phyloP scores from a whole-genome alignment of 495 filamentous ascomycete genomes.

The Neohortaea acidophila region DNA sequence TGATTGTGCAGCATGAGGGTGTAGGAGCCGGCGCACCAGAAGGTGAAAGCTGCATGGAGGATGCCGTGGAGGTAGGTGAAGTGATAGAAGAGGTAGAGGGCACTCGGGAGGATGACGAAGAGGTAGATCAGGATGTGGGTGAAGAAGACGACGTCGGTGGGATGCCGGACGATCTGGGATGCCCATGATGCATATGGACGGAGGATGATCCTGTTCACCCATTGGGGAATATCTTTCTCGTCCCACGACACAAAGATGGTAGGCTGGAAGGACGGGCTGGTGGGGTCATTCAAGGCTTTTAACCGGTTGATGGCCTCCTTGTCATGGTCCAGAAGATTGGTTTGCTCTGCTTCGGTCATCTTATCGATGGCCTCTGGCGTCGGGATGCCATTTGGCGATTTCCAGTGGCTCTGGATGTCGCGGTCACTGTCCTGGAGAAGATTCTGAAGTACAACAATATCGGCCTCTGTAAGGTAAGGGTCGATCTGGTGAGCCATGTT shows the following conservation, averaged over 20 bases:
- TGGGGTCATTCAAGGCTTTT: slow-evolving; percentile 38
- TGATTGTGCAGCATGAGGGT: slow-evolving; percentile 74
- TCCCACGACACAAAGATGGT: slow-evolving; percentile 41
- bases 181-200: slow-evolving; percentile 43
- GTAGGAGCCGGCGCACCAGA: slow-evolving; percentile 52
- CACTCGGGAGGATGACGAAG: slow-evolving; percentile 50
- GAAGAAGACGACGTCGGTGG: slow-evolving; percentile 60
- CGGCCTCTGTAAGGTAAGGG: slow-evolving; percentile 13
- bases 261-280: slow-evolving; percentile 33
- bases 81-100: slow-evolving; percentile 42
- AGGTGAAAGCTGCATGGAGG: slow-evolving; percentile 44
- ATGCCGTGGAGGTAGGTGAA: slow-evolving; percentile 53
- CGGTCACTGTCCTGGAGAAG: slow-evolving; percentile 9
- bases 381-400: background rate
- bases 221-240: slow-evolving; percentile 27
- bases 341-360: background rate
- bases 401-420: background rate
- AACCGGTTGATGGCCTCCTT: slow-evolving; percentile 21
- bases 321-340: slow-evolving; percentile 2
- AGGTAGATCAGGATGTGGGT: slow-evolving; percentile 63
- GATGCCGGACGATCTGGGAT: slow-evolving; percentile 37
- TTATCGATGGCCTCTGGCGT: slow-evolving; percentile 3
- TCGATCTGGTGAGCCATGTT: slow-evolving; percentile 5
- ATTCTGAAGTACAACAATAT: slow-evolving; percentile 13
- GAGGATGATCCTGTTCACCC: slow-evolving; percentile 35